These are phyloP conservation scores for Luffa aegyptiaca DNA, from an alignment of 306 rosid genomes.

Conservation along the genomic window DNA sequence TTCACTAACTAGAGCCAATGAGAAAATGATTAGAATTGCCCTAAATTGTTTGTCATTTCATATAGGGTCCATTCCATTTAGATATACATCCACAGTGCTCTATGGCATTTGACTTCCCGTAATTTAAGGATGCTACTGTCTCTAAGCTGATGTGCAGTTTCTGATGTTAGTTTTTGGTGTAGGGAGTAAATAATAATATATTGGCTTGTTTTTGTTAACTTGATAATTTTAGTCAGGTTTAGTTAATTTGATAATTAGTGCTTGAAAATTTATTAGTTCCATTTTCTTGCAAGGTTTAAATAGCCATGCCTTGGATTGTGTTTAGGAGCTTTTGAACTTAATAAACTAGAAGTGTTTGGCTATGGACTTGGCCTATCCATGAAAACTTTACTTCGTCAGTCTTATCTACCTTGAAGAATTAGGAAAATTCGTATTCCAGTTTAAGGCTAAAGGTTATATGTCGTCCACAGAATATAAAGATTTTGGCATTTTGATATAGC, in stretches of 20 bases:
- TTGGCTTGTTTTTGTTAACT: neutral
- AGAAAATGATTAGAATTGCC: neutral
- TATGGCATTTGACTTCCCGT: neutral
- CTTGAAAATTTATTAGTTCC: neutral
- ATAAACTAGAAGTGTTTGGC: neutral
- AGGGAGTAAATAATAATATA: neutral
- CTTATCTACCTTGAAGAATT: neutral
- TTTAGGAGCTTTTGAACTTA: neutral
- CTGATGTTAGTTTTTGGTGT: neutral
- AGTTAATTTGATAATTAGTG: neutral
- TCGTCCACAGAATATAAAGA: neutral
- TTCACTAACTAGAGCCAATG: neutral
- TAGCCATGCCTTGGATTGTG: neutral
- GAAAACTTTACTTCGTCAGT: neutral
- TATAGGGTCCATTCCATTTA: neutral
- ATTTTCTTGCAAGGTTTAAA: neutral
- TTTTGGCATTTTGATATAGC: neutral
- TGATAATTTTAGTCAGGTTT: neutral
- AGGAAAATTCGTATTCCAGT: neutral
- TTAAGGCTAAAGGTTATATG: neutral
- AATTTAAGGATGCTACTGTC: neutral
- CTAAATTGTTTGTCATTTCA: neutral
- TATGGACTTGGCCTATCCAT: neutral
- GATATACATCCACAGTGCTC: neutral
- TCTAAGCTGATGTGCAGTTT: neutral